Evolutionary conservation across 345 rosid genomes (phyloP).

Genomic region (Euphorbia lathyris): DNA sequence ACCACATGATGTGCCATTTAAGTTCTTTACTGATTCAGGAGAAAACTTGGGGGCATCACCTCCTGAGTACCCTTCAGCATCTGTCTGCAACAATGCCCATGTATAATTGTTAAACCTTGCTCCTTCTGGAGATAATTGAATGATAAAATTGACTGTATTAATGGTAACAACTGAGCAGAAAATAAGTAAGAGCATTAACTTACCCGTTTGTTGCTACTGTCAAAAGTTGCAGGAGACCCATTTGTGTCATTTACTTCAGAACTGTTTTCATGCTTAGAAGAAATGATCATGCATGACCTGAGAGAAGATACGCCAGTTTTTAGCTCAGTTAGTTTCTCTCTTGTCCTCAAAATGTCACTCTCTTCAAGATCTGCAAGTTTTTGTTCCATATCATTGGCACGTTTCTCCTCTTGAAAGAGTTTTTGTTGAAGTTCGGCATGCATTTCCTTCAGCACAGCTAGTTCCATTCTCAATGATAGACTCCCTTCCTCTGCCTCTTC

Average conservation of each 20-base stretch:
- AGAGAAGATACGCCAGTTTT: constrained; percentile 55
- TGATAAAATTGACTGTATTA: constrained; percentile 18
- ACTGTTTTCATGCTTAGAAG: constrained; percentile 32
- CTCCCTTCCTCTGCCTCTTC: constrained; percentile 42
- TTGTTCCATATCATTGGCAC: constrained; percentile 42
- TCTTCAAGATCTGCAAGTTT: constrained; percentile 59
- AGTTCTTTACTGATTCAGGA: constrained; percentile 26
- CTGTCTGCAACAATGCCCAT: constrained; percentile 44
- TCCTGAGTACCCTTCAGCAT: constrained; percentile 31
- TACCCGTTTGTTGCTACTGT: constrained; percentile 48
- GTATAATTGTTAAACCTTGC: constrained; percentile 23
- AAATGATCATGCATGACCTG: constrained; percentile 48
- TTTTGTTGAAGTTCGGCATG: constrained; percentile 42
- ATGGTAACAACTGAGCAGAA: constrained; percentile 10
- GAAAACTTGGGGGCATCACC: constrained; percentile 27
- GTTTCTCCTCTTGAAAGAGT: constrained; percentile 49
- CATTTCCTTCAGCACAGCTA: constrained; percentile 40
- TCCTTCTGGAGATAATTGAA: constrained; percentile 14
- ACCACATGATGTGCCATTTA: constrained; percentile 14
- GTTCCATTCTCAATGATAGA: constrained; percentile 41
- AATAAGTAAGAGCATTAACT: constrained; percentile 33
- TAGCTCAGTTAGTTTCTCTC: constrained; percentile 59
- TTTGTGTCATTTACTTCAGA: constrained; percentile 28
- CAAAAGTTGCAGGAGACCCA: constrained; percentile 20
- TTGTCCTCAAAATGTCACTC: constrained; percentile 46